These are phyloP conservation scores for Syncephalastrum contaminatum DNA, from an alignment of 371 early-diverging fungal genomes.

Conservation along the genomic window DNA sequence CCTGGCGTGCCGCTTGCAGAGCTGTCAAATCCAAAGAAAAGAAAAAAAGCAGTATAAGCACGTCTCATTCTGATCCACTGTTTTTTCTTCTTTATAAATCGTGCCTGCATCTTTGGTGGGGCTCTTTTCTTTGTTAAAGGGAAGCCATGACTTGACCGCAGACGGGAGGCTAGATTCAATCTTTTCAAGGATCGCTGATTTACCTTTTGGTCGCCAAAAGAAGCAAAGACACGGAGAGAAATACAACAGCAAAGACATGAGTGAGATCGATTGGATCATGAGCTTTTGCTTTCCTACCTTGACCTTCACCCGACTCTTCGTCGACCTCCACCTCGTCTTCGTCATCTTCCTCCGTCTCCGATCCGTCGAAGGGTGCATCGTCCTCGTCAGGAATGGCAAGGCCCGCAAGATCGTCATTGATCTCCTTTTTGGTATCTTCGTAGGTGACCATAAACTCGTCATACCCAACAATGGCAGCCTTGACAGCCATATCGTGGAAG, in stretches of 20 bases:
- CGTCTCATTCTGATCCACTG: background rate
- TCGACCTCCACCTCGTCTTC: constrained; percentile 15
- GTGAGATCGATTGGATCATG: too few species aligned
- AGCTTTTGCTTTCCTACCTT: constrained; percentile 11
- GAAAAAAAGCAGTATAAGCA: background rate
- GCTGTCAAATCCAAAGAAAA: constrained; percentile 22
- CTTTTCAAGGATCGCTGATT: too few species aligned
- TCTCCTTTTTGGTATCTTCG: constrained; percentile 21
- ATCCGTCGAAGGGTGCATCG: constrained; percentile 9
- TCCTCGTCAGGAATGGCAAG: background rate
- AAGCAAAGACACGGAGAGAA: too few species aligned
- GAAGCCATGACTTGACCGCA: too few species aligned
- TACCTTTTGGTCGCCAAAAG: too few species aligned
- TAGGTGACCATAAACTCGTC: constrained; percentile 54
- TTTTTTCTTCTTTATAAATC: too few species aligned
- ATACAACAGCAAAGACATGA: too few species aligned
- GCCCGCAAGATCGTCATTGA: constrained; percentile 27
- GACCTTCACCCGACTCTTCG: background rate
- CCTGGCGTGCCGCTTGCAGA: constrained; percentile 33
- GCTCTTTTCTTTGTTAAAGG: too few species aligned
- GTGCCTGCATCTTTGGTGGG: too few species aligned
- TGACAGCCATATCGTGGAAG: constrained; percentile 77
- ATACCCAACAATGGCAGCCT: constrained; percentile 58
- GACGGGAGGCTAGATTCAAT: too few species aligned
- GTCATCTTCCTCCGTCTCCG: constrained; percentile 14